Percentiles rank a stretch among this genome's conserved stretches.
Evolutionary conservation across 495 filamentous ascomycete genomes (phyloP).

Genomic region (Halenospora varia): DNA sequence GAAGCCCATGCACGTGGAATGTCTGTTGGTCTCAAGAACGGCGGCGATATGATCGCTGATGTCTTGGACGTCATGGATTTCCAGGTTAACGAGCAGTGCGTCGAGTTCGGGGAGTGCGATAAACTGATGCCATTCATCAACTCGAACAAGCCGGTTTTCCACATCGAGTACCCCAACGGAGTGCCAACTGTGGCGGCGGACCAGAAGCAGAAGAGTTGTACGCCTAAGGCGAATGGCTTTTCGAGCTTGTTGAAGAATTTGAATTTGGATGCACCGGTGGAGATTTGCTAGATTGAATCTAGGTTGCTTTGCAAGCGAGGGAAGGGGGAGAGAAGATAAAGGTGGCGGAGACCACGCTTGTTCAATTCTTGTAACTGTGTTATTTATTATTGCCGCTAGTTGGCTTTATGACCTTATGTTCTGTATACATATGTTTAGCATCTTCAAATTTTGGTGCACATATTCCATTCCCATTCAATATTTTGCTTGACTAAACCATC

Average conservation of each 20-base stretch:
- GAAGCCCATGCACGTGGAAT: slow-evolving; percentile 36
- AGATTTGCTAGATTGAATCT: slow-evolving; percentile 19
- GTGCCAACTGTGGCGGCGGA: slow-evolving; percentile 28
- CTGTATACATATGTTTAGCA: background rate
- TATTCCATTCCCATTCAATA: no score
- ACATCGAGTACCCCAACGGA: slow-evolving; percentile 63
- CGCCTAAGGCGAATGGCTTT: slow-evolving; percentile 38
- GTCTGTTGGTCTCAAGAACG: slow-evolving; percentile 64
- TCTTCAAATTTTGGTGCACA: no score
- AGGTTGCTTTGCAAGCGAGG: background rate
- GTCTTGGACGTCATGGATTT: slow-evolving; percentile 59
- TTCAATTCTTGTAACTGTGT: background rate
- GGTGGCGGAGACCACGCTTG: background rate
- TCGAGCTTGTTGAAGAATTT: slow-evolving; percentile 63
- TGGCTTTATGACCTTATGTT: background rate
- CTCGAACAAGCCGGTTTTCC: slow-evolving; percentile 64
- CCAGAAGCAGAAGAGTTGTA: background rate
- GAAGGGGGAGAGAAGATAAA: background rate
- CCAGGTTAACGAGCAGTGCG: slow-evolving; percentile 70
- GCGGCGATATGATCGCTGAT: slow-evolving; percentile 48
- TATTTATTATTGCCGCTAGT: background rate
- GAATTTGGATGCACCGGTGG: slow-evolving; percentile 54
- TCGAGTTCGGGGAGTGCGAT: slow-evolving; percentile 53
- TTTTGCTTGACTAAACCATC: no score
- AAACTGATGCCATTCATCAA: slow-evolving; percentile 51